These are phyloP conservation scores for Mariannaea elegans DNA, from an alignment of 2,329 filamentous ascomycete genomes.

Conservation along the genomic window DNA sequence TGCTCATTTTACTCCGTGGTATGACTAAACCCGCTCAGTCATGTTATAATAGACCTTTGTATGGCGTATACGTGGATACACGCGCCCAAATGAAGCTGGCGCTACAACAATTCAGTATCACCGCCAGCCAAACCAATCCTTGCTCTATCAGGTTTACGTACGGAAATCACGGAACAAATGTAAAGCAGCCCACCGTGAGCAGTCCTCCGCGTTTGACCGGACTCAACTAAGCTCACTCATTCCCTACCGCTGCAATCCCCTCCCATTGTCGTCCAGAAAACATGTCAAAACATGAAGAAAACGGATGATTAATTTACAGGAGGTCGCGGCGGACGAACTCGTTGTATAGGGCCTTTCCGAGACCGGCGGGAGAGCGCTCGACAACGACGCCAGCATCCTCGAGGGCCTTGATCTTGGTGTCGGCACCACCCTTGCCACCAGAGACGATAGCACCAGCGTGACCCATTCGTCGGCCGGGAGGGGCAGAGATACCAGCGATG, in stretches of 20 bases:
- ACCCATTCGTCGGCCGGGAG: slow-evolving; percentile 96
- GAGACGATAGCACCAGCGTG: slow-evolving; percentile 98
- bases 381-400: slow-evolving; percentile 94
- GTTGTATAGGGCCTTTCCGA: slow-evolving; percentile 92
- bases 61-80: slow-evolving; percentile 36
- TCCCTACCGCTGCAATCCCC: slow-evolving; percentile 21
- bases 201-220: slow-evolving; percentile 30
- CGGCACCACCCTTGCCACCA: slow-evolving; percentile 96
- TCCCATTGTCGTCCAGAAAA: slow-evolving; percentile 20
- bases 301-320: slow-evolving; percentile 67
- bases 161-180: slow-evolving; percentile 43
- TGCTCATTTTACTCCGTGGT: slow-evolving; percentile 20
- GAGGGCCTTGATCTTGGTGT: slow-evolving; percentile 97
- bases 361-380: slow-evolving; percentile 88
- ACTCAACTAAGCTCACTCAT: slow-evolving; percentile 35
- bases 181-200: slow-evolving; percentile 39
- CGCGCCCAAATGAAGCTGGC: slow-evolving; percentile 34
- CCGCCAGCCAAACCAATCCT: slow-evolving; percentile 41
- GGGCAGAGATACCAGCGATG: slow-evolving; percentile 97
- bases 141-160: slow-evolving; percentile 47
- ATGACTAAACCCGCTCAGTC: slow-evolving; percentile 20
- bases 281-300: slow-evolving; percentile 21
- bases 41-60: slow-evolving; percentile 31
- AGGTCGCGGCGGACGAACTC: slow-evolving; percentile 97
- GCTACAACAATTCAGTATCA: slow-evolving; percentile 38